Percentiles rank a stretch among this genome's conserved stretches.
phyloP scores from a whole-genome alignment of 1,139 yeast species.

The Magnusiomyces tetraspermus region DNA sequence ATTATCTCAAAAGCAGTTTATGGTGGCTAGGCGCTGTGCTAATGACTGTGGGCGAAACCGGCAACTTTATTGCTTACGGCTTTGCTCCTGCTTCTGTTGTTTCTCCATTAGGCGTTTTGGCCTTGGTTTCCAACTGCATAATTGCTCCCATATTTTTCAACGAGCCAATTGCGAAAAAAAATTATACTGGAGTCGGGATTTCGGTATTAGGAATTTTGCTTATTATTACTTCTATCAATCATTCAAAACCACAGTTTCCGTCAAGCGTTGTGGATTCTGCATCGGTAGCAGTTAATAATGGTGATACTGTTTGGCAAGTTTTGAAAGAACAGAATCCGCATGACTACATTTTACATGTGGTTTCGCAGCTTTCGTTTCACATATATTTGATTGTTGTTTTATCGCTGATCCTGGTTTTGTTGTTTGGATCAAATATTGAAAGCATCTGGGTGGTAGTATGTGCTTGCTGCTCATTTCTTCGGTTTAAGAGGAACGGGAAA shows the following conservation, averaged over 20 bases:
- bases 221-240: conserved; percentile 31
- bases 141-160: conserved; percentile 39
- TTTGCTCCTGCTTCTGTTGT: conserved; percentile 40
- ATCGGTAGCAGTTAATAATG: too few species aligned
- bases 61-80: conserved; percentile 41
- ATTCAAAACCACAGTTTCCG: conserved; percentile 10
- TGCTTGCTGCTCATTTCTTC: not conserved
- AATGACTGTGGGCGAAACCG: conserved; percentile 37
- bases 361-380: conserved; percentile 23
- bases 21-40: conserved; percentile 38
- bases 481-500: not conserved
- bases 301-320: conserved; percentile 10
- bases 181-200: conserved; percentile 33
- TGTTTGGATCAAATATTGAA: not conserved
- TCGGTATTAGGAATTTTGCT: conserved; percentile 36
- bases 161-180: conserved; percentile 30
- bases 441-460: not conserved
- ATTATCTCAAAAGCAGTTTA: conserved; percentile 24
- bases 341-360: conserved; percentile 24
- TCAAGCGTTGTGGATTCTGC: conserved; percentile 3
- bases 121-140: conserved; percentile 38
- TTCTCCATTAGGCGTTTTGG: conserved; percentile 40
- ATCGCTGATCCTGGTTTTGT: conserved; percentile 15
- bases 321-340: conserved; percentile 19
- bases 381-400: conserved; percentile 26